phyloP scores from a whole-genome alignment of 2,329 filamentous ascomycete genomes.

The Xylaria arbuscula region DNA sequence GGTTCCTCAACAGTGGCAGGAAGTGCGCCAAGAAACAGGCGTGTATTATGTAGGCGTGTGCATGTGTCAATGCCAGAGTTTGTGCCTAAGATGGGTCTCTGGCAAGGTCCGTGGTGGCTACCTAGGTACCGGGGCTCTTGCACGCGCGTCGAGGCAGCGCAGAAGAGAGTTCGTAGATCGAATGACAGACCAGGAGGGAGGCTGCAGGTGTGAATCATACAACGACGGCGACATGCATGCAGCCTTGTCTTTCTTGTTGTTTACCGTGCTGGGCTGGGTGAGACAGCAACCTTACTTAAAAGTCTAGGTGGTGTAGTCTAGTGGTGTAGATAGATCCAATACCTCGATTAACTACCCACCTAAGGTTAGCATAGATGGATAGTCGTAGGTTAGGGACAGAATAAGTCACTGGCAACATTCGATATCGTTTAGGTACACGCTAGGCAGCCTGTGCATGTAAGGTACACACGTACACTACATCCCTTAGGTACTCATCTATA shows the following conservation, averaged over 20 bases:
- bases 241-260: constrained; percentile 32
- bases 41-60: constrained; percentile 10
- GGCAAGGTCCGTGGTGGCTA: not conserved
- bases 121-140: constrained; percentile 1
- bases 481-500: too few relatives aligned
- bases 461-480: not conserved
- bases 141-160: constrained; percentile 1
- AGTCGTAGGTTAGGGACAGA: not conserved
- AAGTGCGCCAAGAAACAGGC: constrained; percentile 23
- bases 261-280: constrained; percentile 11
- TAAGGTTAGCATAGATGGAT: not conserved
- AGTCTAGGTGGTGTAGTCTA: not conserved
- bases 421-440: not conserved
- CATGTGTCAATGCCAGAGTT: constrained; percentile 22
- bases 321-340: not conserved
- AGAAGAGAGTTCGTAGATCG: constrained; percentile 21
- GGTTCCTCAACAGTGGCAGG: not conserved
- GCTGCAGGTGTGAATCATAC: constrained; percentile 32
- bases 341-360: too few relatives aligned
- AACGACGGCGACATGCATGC: constrained; percentile 22
- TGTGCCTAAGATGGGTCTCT: constrained; percentile 39
- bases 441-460: not conserved
- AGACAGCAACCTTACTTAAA: constrained; percentile 15
- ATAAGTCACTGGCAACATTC: not conserved
- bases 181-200: constrained; percentile 24